Evolutionary conservation across 208 protist genomes (phyloP).

Genomic region (Strigomonas culicis): DNA sequence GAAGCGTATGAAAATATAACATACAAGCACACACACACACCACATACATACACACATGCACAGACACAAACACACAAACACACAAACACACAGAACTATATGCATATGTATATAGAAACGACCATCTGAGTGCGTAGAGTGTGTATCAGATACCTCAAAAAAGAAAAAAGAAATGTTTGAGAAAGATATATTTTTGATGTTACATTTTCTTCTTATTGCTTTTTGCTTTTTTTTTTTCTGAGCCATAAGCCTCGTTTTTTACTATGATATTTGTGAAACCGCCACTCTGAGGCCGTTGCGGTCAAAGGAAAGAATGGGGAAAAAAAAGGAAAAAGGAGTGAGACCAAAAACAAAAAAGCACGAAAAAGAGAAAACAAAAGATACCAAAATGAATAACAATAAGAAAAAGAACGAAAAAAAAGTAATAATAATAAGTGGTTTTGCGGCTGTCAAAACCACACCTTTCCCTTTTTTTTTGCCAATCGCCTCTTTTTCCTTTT

Average conservation of each 20-base stretch:
- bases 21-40: no score
- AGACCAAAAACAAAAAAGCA: slow-evolving; percentile 3
- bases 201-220: slow-evolving; percentile 2
- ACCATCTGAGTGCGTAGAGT: no score
- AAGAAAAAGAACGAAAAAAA: slow-evolving; percentile 1
- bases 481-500: background rate
- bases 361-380: background rate
- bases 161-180: no score
- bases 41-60: no score
- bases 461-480: background rate
- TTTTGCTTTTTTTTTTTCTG: no score
- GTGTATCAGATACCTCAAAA: no score
- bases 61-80: no score
- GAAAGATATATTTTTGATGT: slow-evolving; percentile 1
- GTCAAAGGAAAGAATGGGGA: slow-evolving; percentile 8
- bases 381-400: slow-evolving; percentile 6
- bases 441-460: background rate
- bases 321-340: slow-evolving; percentile 12
- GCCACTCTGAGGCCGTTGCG: background rate
- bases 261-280: no score
- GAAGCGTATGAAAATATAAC: no score
- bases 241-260: no score
- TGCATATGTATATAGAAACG: no score
- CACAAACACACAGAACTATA: no score
- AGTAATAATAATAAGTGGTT: slow-evolving; percentile 2